Conservation (phyloP, 2,329 filamentous ascomycete genomes). For the Fusarium sacchari region DNA sequence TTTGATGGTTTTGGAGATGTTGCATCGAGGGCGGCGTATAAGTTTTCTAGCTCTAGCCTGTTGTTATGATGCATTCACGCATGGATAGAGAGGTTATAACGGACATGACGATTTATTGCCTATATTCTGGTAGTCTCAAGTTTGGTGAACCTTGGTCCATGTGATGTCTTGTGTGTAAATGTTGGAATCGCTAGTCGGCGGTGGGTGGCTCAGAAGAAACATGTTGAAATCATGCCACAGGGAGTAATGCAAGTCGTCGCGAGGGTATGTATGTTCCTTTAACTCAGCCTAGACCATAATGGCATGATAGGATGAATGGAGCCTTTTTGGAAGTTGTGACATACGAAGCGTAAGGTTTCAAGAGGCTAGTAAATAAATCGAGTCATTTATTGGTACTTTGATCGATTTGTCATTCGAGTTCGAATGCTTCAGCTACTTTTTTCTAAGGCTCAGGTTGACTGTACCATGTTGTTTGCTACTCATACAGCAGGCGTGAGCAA, state of each 20-base stretch:
- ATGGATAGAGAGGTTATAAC: slow-evolving; percentile 38
- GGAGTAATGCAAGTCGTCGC: background rate
- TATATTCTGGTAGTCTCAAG: background rate
- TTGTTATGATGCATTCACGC: slow-evolving; percentile 32
- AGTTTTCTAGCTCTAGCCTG: slow-evolving; percentile 13
- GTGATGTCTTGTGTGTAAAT: background rate
- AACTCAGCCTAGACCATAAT: background rate
- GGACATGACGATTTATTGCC: slow-evolving; percentile 36
- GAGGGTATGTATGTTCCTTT: background rate
- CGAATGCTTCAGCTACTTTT: slow-evolving; percentile 6
- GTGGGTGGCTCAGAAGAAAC: background rate
- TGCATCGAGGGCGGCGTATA: slow-evolving; percentile 31
- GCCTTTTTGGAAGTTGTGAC: background rate
- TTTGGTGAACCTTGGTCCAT: background rate
- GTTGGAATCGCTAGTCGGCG: background rate
- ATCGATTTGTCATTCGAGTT: slow-evolving; percentile 16
- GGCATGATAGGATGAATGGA: background rate
- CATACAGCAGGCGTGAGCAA: slow-evolving; percentile 21
- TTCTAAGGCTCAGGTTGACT: slow-evolving; percentile 16
- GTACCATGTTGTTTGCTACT: slow-evolving; percentile 12
- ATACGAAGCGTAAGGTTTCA: background rate
- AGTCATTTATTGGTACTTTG: background rate
- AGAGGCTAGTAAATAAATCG: background rate
- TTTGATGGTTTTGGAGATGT: slow-evolving; percentile 8
- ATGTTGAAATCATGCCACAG: background rate